A percentile compares a stretch with the other conserved stretches of the same genome.
phyloP scores from a whole-genome alignment of 1,284 basidiomycete genomes.

The Vanrija sp. region DNA sequence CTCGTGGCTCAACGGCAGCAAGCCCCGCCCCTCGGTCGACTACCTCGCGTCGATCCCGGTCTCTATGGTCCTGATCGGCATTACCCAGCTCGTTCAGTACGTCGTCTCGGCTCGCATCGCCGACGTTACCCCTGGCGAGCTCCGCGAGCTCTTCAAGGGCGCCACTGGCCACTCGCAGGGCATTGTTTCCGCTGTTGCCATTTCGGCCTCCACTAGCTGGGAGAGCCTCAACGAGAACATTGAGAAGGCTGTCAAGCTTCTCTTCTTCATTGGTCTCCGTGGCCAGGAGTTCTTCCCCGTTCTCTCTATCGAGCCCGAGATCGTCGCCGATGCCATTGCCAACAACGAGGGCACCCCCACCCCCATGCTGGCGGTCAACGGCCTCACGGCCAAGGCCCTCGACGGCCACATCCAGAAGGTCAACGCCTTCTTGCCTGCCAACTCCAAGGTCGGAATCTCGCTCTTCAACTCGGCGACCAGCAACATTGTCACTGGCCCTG shows the following conservation, averaged over 20 bases:
- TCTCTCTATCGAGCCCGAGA: slow-evolving; percentile 78
- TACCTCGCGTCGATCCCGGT: slow-evolving; percentile 94
- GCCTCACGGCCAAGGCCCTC: slow-evolving; percentile 72
- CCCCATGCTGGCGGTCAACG: slow-evolving; percentile 89
- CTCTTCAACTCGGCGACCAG: slow-evolving; percentile 87
- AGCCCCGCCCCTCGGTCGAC: slow-evolving; percentile 68
- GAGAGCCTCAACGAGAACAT: slow-evolving; percentile 72
- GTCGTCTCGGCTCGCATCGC: slow-evolving; percentile 71
- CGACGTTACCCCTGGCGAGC: slow-evolving; percentile 71
- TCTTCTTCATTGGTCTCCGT: slow-evolving; percentile 89
- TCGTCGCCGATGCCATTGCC: slow-evolving; percentile 81
- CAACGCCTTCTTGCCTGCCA: slow-evolving; percentile 75
- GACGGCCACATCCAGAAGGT: slow-evolving; percentile 80
- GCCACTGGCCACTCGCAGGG: slow-evolving; percentile 97
- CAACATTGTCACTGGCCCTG: slow-evolving; percentile 89
- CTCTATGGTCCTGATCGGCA: slow-evolving; percentile 90
- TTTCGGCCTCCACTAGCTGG: slow-evolving; percentile 73
- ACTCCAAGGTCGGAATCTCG: slow-evolving; percentile 77
- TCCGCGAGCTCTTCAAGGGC: slow-evolving; percentile 71
- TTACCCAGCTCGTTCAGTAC: slow-evolving; percentile 93
- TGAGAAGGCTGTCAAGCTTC: slow-evolving; percentile 79
- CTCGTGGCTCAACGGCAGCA: slow-evolving; percentile 74
- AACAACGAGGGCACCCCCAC: slow-evolving; percentile 89
- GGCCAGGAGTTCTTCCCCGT: slow-evolving; percentile 95
- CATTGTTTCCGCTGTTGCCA: slow-evolving; percentile 83